A percentile compares a stretch with the other conserved stretches of the same genome.
Conservation (phyloP, 2,329 filamentous ascomycete genomes). For the Coniochaeta sp. region DNA sequence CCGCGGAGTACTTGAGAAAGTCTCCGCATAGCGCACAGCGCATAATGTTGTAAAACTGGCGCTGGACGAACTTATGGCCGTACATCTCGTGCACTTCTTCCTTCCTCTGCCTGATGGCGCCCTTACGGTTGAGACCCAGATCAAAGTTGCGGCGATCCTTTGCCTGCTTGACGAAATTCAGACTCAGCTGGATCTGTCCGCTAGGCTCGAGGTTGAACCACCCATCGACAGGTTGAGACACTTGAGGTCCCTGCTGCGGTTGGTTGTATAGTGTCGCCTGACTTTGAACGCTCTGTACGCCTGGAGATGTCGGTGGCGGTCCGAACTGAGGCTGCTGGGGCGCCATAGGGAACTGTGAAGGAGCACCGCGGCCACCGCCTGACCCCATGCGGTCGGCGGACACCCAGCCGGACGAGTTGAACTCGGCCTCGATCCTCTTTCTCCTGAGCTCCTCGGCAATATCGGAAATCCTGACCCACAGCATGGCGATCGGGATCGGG, state of each 20-base stretch:
- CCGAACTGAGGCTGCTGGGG: slow-evolving; percentile 37
- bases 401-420: slow-evolving; percentile 92
- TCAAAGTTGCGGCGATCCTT: slow-evolving; percentile 65
- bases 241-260: slow-evolving; percentile 35
- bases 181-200: slow-evolving; percentile 81
- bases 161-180: slow-evolving; percentile 88
- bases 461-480: slow-evolving; percentile 95
- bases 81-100: slow-evolving; percentile 98
- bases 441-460: slow-evolving; percentile 95
- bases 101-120: slow-evolving; percentile 93
- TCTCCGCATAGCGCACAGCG: slow-evolving; percentile 95
- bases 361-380: slow-evolving; percentile 28
- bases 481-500: slow-evolving; percentile 83
- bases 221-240: slow-evolving; percentile 66
- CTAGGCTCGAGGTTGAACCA: slow-evolving; percentile 98
- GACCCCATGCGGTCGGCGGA: slow-evolving; percentile 91
- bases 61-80: slow-evolving; percentile 96
- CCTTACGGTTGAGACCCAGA: slow-evolving; percentile 85
- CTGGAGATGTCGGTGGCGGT: slow-evolving; percentile 33
- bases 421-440: slow-evolving; percentile 94
- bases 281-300: slow-evolving; percentile 16
- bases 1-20: slow-evolving; percentile 95
- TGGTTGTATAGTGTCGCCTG: slow-evolving; percentile 20
- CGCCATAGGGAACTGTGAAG: slow-evolving; percentile 52
- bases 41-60: slow-evolving; percentile 99